Base-by-base conservation (phyloP, 768 basidiomycete genomes). In the Naganishia antarctica region DNA sequence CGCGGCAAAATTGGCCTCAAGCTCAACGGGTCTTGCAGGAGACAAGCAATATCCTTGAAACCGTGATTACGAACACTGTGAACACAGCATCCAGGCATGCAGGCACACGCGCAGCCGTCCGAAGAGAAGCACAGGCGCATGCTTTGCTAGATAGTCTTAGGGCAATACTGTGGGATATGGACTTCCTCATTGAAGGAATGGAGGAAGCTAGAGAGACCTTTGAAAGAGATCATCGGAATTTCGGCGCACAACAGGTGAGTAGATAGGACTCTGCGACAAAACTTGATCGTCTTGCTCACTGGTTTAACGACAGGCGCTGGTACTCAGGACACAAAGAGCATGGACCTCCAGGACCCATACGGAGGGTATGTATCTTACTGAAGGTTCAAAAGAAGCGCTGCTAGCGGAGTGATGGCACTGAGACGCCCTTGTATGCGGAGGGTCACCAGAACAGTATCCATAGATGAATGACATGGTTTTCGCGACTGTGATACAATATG, bases 331-430 rank as follows among this genome's bases (percentile, higher is more conserved):
- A 73, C 96, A 99, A 76, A 91, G 91, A 78, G 88, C 88, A 73
- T 98, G 94, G 94, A 96, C 86, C 67, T 85, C 86, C 26, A 82
- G 91, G 53, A 92, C 90, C 69, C 86, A 89, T 16, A 96, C 89
- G 23, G 96, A 99, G 76, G 83, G 88, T 40, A 77, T 91, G 67
- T 97, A 97, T 80, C 94, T 90, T 87, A 89, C 88, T 40, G 87
- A 87, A 44, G 60, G 65, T 16, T 66, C 65, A 16, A 34, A 49
- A 28, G 65, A 66, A 57, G 40, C 61, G 49, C 32, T 66, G 15
- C 34, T 9, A 11, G 43, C 43, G 8, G 13, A 9, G 43, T n/a
- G 18, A 44, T 37, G 15, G 34, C 34, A 37, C 34, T 15, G 15
- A 37, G 15, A 37, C 34, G 34, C 34, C 34, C 34, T 7, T 7